These are phyloP conservation scores for Phytopythium litorale DNA, from an alignment of 352 stramenopile genomes.

Conservation along the genomic window DNA sequence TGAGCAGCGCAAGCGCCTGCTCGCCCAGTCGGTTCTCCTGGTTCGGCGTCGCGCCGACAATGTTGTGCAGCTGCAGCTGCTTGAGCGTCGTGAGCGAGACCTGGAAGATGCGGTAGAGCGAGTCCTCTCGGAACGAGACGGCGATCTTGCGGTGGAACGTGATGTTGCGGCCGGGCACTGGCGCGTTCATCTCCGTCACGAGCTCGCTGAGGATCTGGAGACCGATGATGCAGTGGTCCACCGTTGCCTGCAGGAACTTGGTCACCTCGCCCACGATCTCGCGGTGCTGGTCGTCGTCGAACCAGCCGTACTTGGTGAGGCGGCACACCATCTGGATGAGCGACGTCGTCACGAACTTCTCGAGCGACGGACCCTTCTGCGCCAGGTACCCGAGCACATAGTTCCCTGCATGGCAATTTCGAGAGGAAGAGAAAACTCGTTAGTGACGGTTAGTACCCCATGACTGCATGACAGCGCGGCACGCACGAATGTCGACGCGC, in stretches of 20 bases:
- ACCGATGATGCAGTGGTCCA: slow-evolving; percentile 98
- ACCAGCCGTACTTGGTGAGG: slow-evolving; percentile 99
- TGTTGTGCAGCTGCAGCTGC: slow-evolving; percentile 92
- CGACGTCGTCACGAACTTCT: slow-evolving; percentile 94
- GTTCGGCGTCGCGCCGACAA: slow-evolving; percentile 63
- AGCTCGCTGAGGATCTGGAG: slow-evolving; percentile 98
- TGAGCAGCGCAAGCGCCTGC: slow-evolving; percentile 89
- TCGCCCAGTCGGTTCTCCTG: slow-evolving; percentile 94
- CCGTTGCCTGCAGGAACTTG: slow-evolving; percentile 96
- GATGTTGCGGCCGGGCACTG: slow-evolving; percentile 91
- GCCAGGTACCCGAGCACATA: slow-evolving; percentile 97
- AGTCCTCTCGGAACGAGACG: slow-evolving; percentile 96
- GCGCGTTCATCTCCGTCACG: slow-evolving; percentile 97
- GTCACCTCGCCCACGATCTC: slow-evolving; percentile 97
- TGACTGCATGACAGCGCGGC: background rate
- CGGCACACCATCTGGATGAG: slow-evolving; percentile 98
- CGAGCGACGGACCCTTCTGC: slow-evolving; percentile 92
- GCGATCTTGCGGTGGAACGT: slow-evolving; percentile 98
- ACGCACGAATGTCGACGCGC: slow-evolving; percentile 92
- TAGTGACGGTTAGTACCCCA: background rate
- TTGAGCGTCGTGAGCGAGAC: slow-evolving; percentile 95
- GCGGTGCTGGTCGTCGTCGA: slow-evolving; percentile 95
- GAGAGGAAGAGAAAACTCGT: background rate
- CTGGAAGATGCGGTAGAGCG: slow-evolving; percentile 95
- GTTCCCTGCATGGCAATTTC: slow-evolving; percentile 64